Evolutionary conservation across 257 asterid genomes (phyloP), one percentile per base, ranked within the genome.

Genomic region (Capsicum pubescens): DNA sequence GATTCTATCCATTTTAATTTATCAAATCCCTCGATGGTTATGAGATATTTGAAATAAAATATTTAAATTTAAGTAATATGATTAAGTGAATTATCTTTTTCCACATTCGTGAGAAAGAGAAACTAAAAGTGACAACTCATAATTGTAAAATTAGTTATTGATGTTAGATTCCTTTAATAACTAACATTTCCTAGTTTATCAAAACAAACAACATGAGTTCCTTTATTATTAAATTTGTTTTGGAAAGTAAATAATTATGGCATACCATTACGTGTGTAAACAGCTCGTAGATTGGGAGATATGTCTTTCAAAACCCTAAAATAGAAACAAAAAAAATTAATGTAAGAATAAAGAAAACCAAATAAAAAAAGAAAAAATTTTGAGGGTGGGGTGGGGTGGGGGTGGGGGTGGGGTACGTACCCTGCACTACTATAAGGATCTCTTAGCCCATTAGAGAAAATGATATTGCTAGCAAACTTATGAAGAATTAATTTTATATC

Each of bases 381-480:
- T 48, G 48, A 8, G n/a, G 39, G 8, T 4, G 0, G 19, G 21
- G 32, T 26, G 32, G 32, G 32, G 26, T 26, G 26, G 39, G 8
- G 9, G 61, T 6, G 3, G 63, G 7, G 21, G 19, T 0, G 7
- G 0, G 21, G 21, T 16, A 77, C 21, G 48, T 87, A 90, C 92
- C 92, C 92, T 54, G 87, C 92, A 48, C 86, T 85, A 17, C 92
- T 90, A 36, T 88, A 90, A 16, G 92, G 92, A 78, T 90, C 91
- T 74, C 86, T 82, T 56, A 90, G 69, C 21, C 92, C 92, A 83
- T 90, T 90, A 35, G 92, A 90, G 89, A 90, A 90, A 58, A 90
- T 90, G 60, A 90, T 87, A 86, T 90, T 88, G 88, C 92, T 90
- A 1, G 78, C 92, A 71, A 84, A 90, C 59, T 83, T 86, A 13